Base-by-base conservation (phyloP, 306 rosid genomes). In the Crataegus laevigata region DNA sequence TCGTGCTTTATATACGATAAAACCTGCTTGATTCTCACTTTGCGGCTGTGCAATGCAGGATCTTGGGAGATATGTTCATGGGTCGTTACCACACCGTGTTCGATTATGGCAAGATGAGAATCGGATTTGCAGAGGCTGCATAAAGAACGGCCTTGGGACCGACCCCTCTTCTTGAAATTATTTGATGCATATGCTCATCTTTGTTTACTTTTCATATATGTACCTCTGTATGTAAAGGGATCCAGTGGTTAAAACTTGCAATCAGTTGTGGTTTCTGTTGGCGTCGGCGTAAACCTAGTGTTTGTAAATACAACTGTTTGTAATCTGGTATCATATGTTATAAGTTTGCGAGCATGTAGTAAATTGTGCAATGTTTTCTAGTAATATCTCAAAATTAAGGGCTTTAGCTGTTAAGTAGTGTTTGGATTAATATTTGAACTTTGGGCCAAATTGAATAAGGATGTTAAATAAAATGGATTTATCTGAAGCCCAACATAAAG, bases 11-110 rank as follows among this genome's bases (percentile, higher is more conserved):
- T 61, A 73, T 17, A 19, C 3, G 26, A 36, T 17, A 34, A 74
- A 69, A 59, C 68, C 43, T 74, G 72, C 54, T 81, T 54, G 71
- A 66, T 80, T 84, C 65, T 80, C 36, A 73, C 78, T 47, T 15
- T 43, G 52, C 69, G 80, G 32, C 3, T 73, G 38, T 66, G 69
- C 65, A 11, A 81, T 85, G 85, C 84, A 92, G 99, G 97, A 94
- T 94, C 82, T 81, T 94, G 72, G 98, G 98, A 71, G 98, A 94
- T 60, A 8, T 91, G 78, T 94, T 94, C 89, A 87, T 94, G 98
- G 97, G 98, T 14, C 87, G 79, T 30, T 94, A 94, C 84, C 97
- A 94, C 77, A 94, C 98, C 0, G 86, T 90, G 74, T 94, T 94
- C 74, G 98, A 94, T 80, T 89, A 38, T 61, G 96, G 98, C 26